These are phyloP conservation scores for Aspergillus diversus DNA, from an alignment of 495 filamentous ascomycete species.

Conservation along the genomic window DNA sequence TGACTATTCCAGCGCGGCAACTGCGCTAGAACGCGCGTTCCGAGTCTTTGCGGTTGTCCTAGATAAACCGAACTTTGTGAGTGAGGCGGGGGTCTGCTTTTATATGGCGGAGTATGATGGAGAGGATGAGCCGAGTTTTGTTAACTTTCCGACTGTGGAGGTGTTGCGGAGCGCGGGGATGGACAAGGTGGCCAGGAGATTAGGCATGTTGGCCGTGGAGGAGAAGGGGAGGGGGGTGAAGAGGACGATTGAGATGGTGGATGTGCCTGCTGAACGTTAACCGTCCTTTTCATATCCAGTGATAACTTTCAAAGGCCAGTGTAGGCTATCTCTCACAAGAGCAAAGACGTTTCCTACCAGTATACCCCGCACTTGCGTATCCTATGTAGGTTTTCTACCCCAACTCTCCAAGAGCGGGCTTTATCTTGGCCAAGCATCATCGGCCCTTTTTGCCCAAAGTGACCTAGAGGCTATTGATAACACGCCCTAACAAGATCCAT, in stretches of 20 bases:
- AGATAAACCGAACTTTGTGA: conserved; percentile 20
- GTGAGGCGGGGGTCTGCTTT: conserved; percentile 25
- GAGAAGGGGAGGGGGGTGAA: not conserved
- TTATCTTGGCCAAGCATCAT: not conserved
- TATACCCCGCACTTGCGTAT: too few relatives aligned
- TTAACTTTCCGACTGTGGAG: conserved; percentile 11
- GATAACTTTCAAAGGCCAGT: too few relatives aligned
- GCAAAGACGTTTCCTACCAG: too few relatives aligned
- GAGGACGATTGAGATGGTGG: too few relatives aligned
- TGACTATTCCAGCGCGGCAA: conserved; percentile 2
- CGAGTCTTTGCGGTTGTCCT: conserved; percentile 23
- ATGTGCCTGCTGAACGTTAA: too few relatives aligned
- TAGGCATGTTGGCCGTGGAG: not conserved
- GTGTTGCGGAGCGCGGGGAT: conserved; percentile 15
- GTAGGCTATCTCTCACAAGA: too few relatives aligned
- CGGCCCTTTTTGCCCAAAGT: not conserved
- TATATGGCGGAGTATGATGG: conserved; percentile 15
- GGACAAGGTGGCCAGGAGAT: not conserved
- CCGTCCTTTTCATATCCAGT: too few relatives aligned
- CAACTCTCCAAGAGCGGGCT: not conserved
- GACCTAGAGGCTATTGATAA: not conserved
- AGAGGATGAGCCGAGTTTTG: not conserved
- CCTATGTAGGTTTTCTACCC: too few relatives aligned
- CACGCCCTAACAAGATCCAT: not conserved
- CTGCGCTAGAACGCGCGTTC: conserved; percentile 4